These are phyloP conservation scores for Phytophthora nicotianae DNA, from an alignment of 352 stramenopile species.

Conservation along the genomic window DNA sequence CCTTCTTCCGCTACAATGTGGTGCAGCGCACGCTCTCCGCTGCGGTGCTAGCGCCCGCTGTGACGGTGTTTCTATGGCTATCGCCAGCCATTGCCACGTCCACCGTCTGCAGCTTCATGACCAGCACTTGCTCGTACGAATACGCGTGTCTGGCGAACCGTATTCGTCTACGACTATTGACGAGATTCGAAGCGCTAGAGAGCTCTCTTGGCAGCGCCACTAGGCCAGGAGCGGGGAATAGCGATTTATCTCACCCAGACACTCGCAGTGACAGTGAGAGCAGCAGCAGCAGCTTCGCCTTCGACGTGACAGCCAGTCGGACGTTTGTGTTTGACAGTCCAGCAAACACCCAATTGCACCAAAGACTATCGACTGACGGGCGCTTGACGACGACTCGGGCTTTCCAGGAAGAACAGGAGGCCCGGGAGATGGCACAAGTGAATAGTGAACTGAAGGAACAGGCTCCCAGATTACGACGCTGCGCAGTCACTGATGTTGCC, in stretches of 20 bases:
- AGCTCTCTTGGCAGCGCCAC: slow-evolving; percentile 8
- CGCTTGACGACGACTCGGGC: slow-evolving; percentile 20
- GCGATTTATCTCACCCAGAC: slow-evolving; percentile 14
- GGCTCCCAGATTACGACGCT: slow-evolving; percentile 26
- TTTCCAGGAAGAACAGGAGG: slow-evolving; percentile 37
- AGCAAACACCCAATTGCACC: slow-evolving; percentile 16
- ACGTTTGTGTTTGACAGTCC: slow-evolving; percentile 29
- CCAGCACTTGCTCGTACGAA: slow-evolving; percentile 71
- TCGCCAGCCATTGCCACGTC: slow-evolving; percentile 70
- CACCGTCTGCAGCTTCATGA: slow-evolving; percentile 71
- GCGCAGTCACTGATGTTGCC: slow-evolving; percentile 35
- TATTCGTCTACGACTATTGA: slow-evolving; percentile 60
- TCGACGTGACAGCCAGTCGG: slow-evolving; percentile 12
- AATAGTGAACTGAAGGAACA: slow-evolving; percentile 37
- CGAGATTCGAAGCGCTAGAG: slow-evolving; percentile 36
- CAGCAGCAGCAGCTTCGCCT: slow-evolving; percentile 27
- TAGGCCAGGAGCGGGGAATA: slow-evolving; percentile 2
- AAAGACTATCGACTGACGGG: slow-evolving; percentile 21
- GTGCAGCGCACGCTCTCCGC: slow-evolving; percentile 74
- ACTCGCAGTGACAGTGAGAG: slow-evolving; percentile 26
- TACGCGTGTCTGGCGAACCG: slow-evolving; percentile 75
- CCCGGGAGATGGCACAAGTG: slow-evolving; percentile 27
- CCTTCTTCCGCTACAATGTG: slow-evolving; percentile 49
- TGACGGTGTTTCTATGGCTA: slow-evolving; percentile 81
- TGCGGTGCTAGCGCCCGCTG: slow-evolving; percentile 54